phyloP scores from a whole-genome alignment of 768 basidiomycete genomes.

The Mycena capillaripes region DNA sequence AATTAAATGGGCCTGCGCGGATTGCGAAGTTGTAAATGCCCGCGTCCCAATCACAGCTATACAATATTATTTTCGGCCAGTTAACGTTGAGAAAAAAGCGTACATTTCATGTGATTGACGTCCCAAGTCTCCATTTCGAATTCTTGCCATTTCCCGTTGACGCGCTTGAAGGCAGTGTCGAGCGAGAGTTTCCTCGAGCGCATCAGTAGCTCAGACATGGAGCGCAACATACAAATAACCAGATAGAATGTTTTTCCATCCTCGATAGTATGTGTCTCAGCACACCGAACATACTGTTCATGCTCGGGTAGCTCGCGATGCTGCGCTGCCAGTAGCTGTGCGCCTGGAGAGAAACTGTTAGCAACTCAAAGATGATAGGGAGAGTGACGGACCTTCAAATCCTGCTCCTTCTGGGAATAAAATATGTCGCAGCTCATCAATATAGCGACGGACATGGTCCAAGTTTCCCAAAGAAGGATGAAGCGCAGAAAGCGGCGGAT shows the following conservation, averaged over 20 bases:
- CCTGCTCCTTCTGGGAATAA: slow-evolving; percentile 42
- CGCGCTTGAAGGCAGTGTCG: slow-evolving; percentile 16
- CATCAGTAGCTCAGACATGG: slow-evolving; percentile 38
- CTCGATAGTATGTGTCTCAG: slow-evolving; percentile 28
- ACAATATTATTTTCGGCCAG: neutral
- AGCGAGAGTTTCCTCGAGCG: neutral
- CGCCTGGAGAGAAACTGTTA: neutral
- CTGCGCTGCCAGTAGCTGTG: slow-evolving; percentile 26
- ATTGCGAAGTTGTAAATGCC: slow-evolving; percentile 45
- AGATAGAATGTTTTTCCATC: slow-evolving; percentile 10
- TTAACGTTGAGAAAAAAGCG: neutral
- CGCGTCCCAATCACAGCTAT: slow-evolving; percentile 37
- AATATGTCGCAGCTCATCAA: slow-evolving; percentile 36
- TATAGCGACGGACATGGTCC: slow-evolving; percentile 40
- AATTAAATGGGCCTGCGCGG: slow-evolving; percentile 41
- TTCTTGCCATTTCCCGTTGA: slow-evolving; percentile 12
- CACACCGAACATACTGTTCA: slow-evolving; percentile 39
- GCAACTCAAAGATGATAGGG: neutral
- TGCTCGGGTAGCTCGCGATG: slow-evolving; percentile 20
- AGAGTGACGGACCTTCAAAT: slow-evolving; percentile 37
- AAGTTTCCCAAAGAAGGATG: slow-evolving; percentile 29
- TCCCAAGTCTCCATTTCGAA: slow-evolving; percentile 19
- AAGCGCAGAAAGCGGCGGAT: neutral
- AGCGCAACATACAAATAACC: slow-evolving; percentile 42
- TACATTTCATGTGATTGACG: slow-evolving; percentile 17